Evolutionary conservation across 2,329 filamentous ascomycete genomes (phyloP).

Genomic region (Aspergillus japonicus): DNA sequence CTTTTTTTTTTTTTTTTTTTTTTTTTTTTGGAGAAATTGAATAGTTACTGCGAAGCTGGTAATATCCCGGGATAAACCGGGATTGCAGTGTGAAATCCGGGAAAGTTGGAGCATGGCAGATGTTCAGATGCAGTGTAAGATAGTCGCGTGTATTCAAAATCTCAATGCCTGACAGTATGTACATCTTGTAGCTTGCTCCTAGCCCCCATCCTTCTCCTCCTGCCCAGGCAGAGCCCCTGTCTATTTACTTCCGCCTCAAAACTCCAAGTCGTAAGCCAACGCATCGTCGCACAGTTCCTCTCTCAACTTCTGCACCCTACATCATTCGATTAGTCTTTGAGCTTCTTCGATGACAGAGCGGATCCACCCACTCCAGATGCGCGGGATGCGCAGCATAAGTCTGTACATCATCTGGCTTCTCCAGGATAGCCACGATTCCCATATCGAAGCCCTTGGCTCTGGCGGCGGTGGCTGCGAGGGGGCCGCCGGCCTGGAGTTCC

Average conservation of each 20-base stretch:
- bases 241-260: neutral
- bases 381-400: neutral
- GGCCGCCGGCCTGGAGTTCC: neutral
- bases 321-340: neutral
- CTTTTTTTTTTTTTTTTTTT: too few species aligned
- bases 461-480: neutral
- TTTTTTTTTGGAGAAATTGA: too few species aligned
- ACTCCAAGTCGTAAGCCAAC: constrained; percentile 1
- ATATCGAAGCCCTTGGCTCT: constrained; percentile 2
- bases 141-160: too few species aligned
- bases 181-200: too few species aligned
- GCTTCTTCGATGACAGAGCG: neutral
- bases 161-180: too few species aligned
- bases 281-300: constrained; percentile 2
- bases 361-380: neutral
- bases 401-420: neutral
- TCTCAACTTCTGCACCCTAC: neutral
- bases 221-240: too few species aligned
- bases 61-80: too few species aligned
- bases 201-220: too few species aligned
- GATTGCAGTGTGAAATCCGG: too few species aligned
- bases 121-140: too few species aligned
- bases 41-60: too few species aligned
- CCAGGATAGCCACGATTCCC: neutral
- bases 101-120: too few species aligned